Evolutionary conservation across 768 basidiomycete genomes (phyloP).

Genomic region (Lactarius vividus): DNA sequence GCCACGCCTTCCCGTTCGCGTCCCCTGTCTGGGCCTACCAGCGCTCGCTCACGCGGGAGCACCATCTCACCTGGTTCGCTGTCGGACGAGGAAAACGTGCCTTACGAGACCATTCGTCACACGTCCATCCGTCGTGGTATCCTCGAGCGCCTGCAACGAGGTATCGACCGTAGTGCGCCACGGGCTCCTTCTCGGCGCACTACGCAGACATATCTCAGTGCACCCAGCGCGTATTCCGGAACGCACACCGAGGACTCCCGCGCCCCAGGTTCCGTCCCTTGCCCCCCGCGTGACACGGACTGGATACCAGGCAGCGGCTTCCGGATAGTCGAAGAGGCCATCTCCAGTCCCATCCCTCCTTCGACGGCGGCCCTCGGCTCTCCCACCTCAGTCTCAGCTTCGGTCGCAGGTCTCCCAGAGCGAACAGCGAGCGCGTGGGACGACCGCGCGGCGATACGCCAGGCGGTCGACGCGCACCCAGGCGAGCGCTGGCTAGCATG

Average conservation of each 20-base stretch:
- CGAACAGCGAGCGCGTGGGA: constrained; percentile 23
- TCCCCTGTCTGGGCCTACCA: not conserved
- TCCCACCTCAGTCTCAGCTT: not conserved
- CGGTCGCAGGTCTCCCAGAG: constrained; percentile 17
- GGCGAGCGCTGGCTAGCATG: constrained; percentile 24
- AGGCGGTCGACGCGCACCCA: constrained; percentile 26
- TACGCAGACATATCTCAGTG: constrained; percentile 16
- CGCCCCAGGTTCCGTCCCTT: not conserved
- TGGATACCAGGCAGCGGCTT: constrained; percentile 39
- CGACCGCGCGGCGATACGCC: constrained; percentile 25
- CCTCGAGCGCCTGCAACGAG: constrained; percentile 38
- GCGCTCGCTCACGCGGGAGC: constrained; percentile 18
- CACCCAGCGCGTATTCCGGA: constrained; percentile 24
- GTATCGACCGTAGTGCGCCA: constrained; percentile 21
- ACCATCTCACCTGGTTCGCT: not conserved
- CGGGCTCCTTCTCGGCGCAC: constrained; percentile 22
- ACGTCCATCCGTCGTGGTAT: constrained; percentile 53
- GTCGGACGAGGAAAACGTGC: constrained; percentile 33
- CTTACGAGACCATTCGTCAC: constrained; percentile 48
- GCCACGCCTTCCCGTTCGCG: constrained; percentile 1
- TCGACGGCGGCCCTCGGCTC: not conserved
- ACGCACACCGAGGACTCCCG: constrained; percentile 13
- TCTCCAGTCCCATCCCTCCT: not conserved
- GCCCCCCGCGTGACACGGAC: constrained; percentile 9
- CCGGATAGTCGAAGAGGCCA: constrained; percentile 42